These are phyloP conservation scores for Gomphus bonarii DNA, from an alignment of 1,284 basidiomycete genomes.

Conservation along the genomic window DNA sequence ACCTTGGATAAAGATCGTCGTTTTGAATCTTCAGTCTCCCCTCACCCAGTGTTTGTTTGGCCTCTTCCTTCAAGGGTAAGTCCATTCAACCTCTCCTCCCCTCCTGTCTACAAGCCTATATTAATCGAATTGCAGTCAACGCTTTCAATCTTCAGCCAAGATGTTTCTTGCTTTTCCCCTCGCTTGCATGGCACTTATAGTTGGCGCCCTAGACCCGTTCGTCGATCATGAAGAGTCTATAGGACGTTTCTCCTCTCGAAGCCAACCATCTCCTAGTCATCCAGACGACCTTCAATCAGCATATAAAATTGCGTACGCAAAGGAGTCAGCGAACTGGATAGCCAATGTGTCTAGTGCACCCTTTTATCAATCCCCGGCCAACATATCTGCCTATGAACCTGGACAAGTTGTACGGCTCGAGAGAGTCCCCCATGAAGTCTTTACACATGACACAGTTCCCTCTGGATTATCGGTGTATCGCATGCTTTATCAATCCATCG, in stretches of 20 bases:
- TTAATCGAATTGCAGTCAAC: neutral
- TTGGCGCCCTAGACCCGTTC: neutral
- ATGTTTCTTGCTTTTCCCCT: neutral
- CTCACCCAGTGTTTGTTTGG: neutral
- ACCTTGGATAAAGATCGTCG: neutral
- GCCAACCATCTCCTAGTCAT: neutral
- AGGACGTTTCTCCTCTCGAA: neutral
- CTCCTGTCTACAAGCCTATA: neutral
- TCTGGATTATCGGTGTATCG: neutral
- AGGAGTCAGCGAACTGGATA: slow-evolving; percentile 3
- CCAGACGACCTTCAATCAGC: neutral
- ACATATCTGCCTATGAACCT: neutral
- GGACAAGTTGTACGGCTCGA: neutral
- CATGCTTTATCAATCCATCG: slow-evolving; percentile 2
- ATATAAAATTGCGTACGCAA: neutral
- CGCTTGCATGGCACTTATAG: neutral
- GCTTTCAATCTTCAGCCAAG: neutral
- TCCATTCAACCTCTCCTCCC: neutral
- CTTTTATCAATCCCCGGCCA: slow-evolving; percentile 7
- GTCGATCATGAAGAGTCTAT: neutral
- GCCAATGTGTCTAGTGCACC: slow-evolving; percentile 5
- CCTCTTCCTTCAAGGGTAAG: neutral
- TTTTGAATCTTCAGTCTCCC: neutral
- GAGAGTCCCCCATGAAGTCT: neutral
- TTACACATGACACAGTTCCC: neutral